Conservation (phyloP, 2,329 filamentous ascomycete genomes). For the Colletotrichum plurivorum region DNA sequence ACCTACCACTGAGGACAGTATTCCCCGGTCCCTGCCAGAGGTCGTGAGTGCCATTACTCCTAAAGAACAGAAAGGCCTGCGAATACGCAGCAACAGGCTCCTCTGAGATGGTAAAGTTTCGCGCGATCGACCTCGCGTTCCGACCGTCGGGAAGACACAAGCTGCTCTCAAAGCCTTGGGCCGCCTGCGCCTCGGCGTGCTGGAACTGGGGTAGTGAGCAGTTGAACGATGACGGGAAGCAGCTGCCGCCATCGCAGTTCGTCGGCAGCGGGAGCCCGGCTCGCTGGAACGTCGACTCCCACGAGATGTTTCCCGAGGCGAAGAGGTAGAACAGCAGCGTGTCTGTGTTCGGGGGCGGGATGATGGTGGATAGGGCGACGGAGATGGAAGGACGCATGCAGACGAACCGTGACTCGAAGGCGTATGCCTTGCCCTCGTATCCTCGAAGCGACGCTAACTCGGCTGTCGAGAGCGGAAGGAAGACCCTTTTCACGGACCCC, state of each 20-base stretch:
- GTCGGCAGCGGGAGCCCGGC: background rate
- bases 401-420: slow-evolving; percentile 21
- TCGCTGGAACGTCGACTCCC: background rate
- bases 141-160: slow-evolving; percentile 13
- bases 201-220: slow-evolving; percentile 21
- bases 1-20: background rate
- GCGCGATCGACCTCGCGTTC: slow-evolving; percentile 6
- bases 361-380: background rate
- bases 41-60: slow-evolving; percentile 10
- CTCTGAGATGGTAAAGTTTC: slow-evolving; percentile 7
- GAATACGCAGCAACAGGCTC: background rate
- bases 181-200: background rate
- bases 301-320: slow-evolving; percentile 4
- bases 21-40: slow-evolving; percentile 6
- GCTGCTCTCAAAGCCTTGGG: background rate
- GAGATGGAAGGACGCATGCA: slow-evolving; percentile 13
- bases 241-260: background rate
- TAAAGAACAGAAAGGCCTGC: slow-evolving; percentile 3
- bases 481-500: background rate
- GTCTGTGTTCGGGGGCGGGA: background rate
- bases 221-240: slow-evolving; percentile 12
- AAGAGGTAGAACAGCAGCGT: slow-evolving; percentile 5
- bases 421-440: slow-evolving; percentile 2
- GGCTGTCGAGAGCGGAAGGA: slow-evolving; percentile 3
- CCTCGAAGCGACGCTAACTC: background rate